phyloP scores from a whole-genome alignment of 257 asterid species.

The Ilex aquifolium region DNA sequence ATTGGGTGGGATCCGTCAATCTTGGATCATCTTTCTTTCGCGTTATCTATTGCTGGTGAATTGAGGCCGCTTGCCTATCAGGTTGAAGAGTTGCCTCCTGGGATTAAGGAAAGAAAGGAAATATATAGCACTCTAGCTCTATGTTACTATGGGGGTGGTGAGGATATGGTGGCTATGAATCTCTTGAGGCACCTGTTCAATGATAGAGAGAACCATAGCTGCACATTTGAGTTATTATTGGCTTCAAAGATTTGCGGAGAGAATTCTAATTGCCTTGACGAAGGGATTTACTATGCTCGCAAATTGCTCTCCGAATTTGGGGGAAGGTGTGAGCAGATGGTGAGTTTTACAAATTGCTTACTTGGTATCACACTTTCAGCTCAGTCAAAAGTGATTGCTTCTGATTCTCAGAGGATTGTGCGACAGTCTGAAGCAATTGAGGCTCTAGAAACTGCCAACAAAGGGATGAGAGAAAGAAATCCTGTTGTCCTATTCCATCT shows the following conservation, averaged over 20 bases:
- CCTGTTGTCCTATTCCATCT: slow-evolving; percentile 45
- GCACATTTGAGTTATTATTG: slow-evolving; percentile 44
- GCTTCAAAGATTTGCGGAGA: slow-evolving; percentile 77
- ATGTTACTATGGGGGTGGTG: slow-evolving; percentile 67
- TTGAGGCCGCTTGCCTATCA: slow-evolving; percentile 50
- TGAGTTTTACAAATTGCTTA: slow-evolving; percentile 41
- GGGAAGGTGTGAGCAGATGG: slow-evolving; percentile 38
- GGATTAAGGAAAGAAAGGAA: slow-evolving; percentile 37
- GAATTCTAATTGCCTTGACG: slow-evolving; percentile 37
- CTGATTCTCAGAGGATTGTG: slow-evolving; percentile 50
- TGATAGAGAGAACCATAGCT: slow-evolving; percentile 40
- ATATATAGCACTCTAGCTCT: slow-evolving; percentile 55
- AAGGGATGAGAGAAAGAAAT: slow-evolving; percentile 37
- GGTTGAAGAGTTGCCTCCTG: slow-evolving; percentile 71
- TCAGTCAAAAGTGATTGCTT: slow-evolving; percentile 40
- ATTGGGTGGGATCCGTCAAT: slow-evolving; percentile 73
- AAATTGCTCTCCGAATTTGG: slow-evolving; percentile 26
- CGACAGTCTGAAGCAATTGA: slow-evolving; percentile 66
- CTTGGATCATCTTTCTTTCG: slow-evolving; percentile 66
- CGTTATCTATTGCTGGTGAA: slow-evolving; percentile 66
- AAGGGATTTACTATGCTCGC: slow-evolving; percentile 44
- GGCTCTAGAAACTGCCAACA: slow-evolving; percentile 55
- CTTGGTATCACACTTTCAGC: slow-evolving; percentile 59
- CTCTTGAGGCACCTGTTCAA: slow-evolving; percentile 57
- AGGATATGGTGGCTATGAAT: slow-evolving; percentile 49